These are phyloP conservation scores for Flaveria brownii DNA, from an alignment of 129 eudicot species.

Conservation along the genomic window DNA sequence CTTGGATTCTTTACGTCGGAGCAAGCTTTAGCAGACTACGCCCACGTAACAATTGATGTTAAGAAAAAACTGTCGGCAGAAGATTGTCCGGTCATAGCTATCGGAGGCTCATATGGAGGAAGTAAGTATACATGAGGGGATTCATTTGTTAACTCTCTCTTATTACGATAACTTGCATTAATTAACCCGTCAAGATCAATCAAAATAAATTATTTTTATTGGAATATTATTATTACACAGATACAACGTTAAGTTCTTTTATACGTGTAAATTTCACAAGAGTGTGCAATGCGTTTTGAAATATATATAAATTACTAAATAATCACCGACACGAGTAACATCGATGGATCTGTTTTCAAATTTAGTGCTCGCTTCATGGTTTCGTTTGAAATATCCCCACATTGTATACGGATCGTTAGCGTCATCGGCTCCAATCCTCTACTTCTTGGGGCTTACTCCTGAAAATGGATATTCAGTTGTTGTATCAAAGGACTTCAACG, in stretches of 20 bases:
- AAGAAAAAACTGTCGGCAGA: constrained; percentile 32
- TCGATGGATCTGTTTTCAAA: background rate
- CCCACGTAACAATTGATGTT: constrained; percentile 34
- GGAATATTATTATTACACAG: too few species aligned
- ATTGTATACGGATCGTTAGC: constrained; percentile 28
- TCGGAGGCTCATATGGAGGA: constrained; percentile 52
- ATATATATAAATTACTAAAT: too few species aligned
- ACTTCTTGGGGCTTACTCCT: constrained; percentile 33
- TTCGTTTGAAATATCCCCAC: constrained; percentile 35
- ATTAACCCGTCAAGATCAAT: too few species aligned
- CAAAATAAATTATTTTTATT: too few species aligned
- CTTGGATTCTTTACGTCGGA: constrained; percentile 38
- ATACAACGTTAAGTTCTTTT: constrained; percentile 11
- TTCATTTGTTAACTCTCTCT: too few species aligned
- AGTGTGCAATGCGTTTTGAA: too few species aligned
- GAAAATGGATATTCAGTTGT: constrained; percentile 31
- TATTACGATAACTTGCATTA: too few species aligned
- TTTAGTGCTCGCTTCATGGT: constrained; percentile 37
- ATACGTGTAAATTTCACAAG: too few species aligned
- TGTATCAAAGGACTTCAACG: constrained; percentile 34
- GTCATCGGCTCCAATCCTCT: constrained; percentile 33
- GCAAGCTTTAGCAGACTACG: constrained; percentile 45
- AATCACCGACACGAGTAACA: too few species aligned
- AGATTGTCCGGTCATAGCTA: constrained; percentile 38
- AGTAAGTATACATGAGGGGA: constrained; percentile 17